Conservation (phyloP, 306 rosid species). For the Sicyos baderoa region DNA sequence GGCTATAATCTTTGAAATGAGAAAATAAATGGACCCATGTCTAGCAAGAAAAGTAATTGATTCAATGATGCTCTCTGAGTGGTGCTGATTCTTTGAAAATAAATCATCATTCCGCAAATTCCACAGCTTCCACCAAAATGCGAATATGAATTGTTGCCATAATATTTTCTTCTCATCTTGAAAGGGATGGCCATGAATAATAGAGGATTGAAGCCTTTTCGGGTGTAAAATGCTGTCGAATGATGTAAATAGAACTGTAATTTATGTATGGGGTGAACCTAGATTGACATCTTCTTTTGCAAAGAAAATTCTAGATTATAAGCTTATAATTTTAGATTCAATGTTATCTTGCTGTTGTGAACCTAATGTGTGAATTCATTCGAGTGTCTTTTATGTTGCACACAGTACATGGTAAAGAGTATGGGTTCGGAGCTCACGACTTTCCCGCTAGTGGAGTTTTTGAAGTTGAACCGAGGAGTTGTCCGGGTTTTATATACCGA, state of each 20-base stretch:
- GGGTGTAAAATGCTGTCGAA: background rate
- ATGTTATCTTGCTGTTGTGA: background rate
- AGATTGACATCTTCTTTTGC: background rate
- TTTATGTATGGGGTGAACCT: background rate
- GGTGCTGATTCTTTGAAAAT: no score
- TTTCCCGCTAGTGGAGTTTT: constrained; percentile 90
- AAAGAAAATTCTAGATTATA: background rate
- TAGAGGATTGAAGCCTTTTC: background rate
- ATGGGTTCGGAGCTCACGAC: constrained; percentile 93
- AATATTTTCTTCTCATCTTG: no score
- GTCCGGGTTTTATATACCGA: constrained; percentile 83
- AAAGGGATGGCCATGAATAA: no score
- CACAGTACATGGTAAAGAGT: constrained; percentile 88
- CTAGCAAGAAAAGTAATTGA: no score
- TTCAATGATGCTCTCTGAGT: no score
- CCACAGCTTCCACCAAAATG: no score
- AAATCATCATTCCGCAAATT: no score
- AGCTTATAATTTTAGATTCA: background rate
- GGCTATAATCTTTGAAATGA: no score
- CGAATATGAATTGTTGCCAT: no score
- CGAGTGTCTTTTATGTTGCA: background rate
- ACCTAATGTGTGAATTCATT: background rate
- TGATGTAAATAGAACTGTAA: background rate
- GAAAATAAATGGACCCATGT: no score
- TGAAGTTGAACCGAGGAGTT: constrained; percentile 81